Conservation (phyloP, 2,329 filamentous ascomycete species). For the Coleophoma cylindrospora region DNA sequence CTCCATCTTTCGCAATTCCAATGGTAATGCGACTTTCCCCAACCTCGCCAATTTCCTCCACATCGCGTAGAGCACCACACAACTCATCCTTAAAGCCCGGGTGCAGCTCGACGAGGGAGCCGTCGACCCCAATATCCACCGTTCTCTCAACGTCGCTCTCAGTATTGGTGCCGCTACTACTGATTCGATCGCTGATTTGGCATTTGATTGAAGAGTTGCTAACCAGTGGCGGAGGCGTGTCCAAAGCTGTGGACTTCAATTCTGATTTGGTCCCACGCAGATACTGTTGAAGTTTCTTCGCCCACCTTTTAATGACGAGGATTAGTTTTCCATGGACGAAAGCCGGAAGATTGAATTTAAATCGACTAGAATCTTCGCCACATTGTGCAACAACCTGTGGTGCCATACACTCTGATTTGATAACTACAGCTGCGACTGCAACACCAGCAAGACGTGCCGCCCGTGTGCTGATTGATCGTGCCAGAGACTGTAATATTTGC, state of each 20-base stretch:
- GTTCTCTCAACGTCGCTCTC: not conserved
- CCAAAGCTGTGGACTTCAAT: too few species aligned
- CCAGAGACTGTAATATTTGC: slow-evolving; percentile 75
- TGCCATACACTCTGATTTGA: not conserved
- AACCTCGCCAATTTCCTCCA: slow-evolving; percentile 68
- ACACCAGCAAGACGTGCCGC: slow-evolving; percentile 83
- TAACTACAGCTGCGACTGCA: slow-evolving; percentile 73
- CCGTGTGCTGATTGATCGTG: slow-evolving; percentile 76
- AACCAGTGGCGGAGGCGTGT: too few species aligned
- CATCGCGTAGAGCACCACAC: slow-evolving; percentile 68
- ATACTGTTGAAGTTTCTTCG: too few species aligned
- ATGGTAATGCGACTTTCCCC: slow-evolving; percentile 84
- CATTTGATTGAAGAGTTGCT: too few species aligned
- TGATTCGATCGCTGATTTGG: too few species aligned
- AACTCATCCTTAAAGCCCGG: slow-evolving; percentile 85
- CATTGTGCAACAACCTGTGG: too few species aligned
- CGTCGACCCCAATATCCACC: slow-evolving; percentile 44
- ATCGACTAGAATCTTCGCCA: too few species aligned
- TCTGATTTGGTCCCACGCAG: too few species aligned
- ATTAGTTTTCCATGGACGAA: too few species aligned
- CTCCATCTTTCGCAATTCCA: slow-evolving; percentile 91
- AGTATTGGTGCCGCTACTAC: too few species aligned
- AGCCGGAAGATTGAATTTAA: too few species aligned
- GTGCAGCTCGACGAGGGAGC: slow-evolving; percentile 89
- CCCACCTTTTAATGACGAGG: too few species aligned